Conservation (phyloP, 176 grass and related monocot genomes). For the Ananas comosus region DNA sequence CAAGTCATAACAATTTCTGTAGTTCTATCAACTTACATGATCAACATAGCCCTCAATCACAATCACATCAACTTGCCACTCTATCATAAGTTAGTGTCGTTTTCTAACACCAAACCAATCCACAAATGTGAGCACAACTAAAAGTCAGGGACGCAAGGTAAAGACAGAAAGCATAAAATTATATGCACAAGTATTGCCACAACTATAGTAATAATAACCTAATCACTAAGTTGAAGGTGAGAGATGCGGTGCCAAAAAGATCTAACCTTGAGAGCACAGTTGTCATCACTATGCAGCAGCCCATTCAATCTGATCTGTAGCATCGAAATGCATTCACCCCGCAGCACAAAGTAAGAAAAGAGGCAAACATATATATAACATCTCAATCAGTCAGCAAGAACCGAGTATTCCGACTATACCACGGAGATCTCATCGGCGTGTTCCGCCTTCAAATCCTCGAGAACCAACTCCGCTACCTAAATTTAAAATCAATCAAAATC, state of each 20-base stretch:
- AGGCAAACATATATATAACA: not conserved
- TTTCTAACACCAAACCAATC: no score
- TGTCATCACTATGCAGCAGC: constrained; percentile 79
- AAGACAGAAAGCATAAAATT: not conserved
- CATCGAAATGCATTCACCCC: not conserved
- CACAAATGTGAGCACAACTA: no score
- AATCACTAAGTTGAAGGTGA: not conserved
- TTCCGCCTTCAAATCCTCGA: constrained; percentile 66
- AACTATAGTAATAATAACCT: not conserved
- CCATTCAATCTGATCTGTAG: constrained; percentile 88
- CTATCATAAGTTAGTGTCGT: no score
- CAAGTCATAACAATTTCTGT: no score
- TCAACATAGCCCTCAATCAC: no score
- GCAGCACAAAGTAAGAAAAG: not conserved
- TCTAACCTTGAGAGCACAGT: constrained; percentile 66
- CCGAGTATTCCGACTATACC: constrained; percentile 28
- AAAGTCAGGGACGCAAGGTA: no score
- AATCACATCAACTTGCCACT: no score
- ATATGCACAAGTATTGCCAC: not conserved
- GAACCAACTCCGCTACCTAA: constrained; percentile 79
- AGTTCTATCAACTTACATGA: no score
- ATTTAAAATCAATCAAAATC: constrained; percentile 1
- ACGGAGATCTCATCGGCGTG: constrained; percentile 66
- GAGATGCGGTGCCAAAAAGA: not conserved
- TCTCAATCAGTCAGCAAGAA: not conserved